Evolutionary conservation across 352 stramenopile genomes (phyloP), one percentile per base, ranked within the genome.

Genomic region (Lagenidium sp.): DNA sequence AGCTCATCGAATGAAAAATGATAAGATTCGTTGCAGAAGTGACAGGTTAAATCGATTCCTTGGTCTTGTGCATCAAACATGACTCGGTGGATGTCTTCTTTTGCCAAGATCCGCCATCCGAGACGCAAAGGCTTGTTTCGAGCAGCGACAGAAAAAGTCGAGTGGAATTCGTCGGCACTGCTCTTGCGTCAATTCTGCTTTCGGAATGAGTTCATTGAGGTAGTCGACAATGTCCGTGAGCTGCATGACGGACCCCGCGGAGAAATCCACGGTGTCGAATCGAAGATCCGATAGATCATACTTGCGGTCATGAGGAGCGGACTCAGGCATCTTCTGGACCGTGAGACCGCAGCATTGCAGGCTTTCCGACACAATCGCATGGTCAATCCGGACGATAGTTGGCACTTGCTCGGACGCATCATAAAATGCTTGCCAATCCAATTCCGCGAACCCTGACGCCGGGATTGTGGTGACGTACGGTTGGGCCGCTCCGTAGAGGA

Each of bases 11-110:
- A 32, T 8, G 69, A 67, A 47, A 91, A 86, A 31, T 73, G 62
- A 47, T 94, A 78, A 22, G 54, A 51, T 55, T 84, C 78, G 48
- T 94, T 94, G 57, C 81, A 94, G 32, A 91, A 94, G 62, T 89
- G 73, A 42, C 81, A 94, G 16, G 71, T 85, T 32, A 91, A 56
- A 11, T 84, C 65, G 8, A 94, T 66, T 4, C 74, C 77, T 36
- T 68, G 61, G 20, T 57, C 68, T 18, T 58, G 59, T 7, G 62
- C 60, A n/a, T 77, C 65, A n/a, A 57, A 40, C 13, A 71, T 63
- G 36, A 89, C 65, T 20, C 72, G 41, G 30, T 60, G 42, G 20
- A 91, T 44, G 38, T 85, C 66, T 16, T 60, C 50, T 15, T 41
- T n/a, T 19, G 4, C 72, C 69, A 30, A 91, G 65, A n/a, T 64